Evolutionary conservation across 441 rosid species (phyloP), one percentile per base, ranked within the genome.

Genomic region (Populus tomentosa): DNA sequence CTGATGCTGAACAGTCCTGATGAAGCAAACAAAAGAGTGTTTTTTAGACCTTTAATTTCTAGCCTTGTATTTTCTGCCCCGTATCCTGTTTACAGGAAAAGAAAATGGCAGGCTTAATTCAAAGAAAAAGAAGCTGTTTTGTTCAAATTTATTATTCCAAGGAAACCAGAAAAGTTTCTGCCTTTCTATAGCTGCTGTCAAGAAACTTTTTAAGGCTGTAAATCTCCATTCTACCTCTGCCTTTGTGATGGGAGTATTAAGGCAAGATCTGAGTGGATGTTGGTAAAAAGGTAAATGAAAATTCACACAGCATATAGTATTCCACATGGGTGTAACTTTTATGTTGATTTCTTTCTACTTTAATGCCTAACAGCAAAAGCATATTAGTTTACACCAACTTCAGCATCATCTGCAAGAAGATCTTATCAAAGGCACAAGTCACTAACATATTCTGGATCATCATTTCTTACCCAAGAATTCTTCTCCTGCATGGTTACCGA

Each of bases 1-100:
- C 79, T 21, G 95, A 86, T 70, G 88, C 85, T 69, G 98, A 85
- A 77, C 89, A 93, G n/a, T 90, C 90, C 95, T 95, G 82, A 66
- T 85, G 72, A 35, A 42, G 23, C 50, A 74, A 67, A 13, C 10
- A 69, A 67, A 61, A 77, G 46, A 40, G 4, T 40, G 1, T 9
- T 26, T 61, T 21, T 21, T 23, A 21, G 65, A 21, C 65, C 28
- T 61, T 56, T 26, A 26, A 26, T n/a, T 36, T 36, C 40, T 36
- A 36, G 40, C 40, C 40, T 36, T 2, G 63, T 59, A 7, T 59
- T 53, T 61, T 61, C 21, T 21, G 28, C 23, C 65, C 6, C 65
- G 1, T 9, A 3, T 23, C 28, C 28, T 61, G 65, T 61, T 40
- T 40, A 9, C 1, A 21, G 5, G 3, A 23, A 21, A 40, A 3